Percentiles rank a stretch among this genome's conserved stretches.
These are phyloP conservation scores for Colletotrichum sansevieriae DNA, from an alignment of 2,329 filamentous ascomycete genomes.

Conservation along the genomic window DNA sequence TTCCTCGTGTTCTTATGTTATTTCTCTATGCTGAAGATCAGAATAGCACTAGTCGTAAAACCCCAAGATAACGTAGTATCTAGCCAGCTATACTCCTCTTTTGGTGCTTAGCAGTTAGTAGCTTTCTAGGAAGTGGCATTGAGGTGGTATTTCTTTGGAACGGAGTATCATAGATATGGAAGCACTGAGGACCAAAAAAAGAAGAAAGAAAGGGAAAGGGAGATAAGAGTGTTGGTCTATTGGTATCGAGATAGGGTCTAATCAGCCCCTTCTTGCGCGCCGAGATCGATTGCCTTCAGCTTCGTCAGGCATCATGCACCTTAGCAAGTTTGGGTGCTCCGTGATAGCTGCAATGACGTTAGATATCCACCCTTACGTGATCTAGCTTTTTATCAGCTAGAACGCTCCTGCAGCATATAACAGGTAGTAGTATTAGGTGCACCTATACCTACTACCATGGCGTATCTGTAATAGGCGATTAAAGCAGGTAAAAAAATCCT, in stretches of 20 bases:
- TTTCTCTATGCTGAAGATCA: not conserved
- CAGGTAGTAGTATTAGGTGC: no score
- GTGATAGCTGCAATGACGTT: no score
- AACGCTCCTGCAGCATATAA: no score
- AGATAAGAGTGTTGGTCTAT: not conserved
- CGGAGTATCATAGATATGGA: not conserved
- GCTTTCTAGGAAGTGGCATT: not conserved
- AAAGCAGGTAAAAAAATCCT: no score
- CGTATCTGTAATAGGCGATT: no score
- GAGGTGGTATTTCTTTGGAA: not conserved
- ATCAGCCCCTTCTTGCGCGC: conserved; percentile 1
- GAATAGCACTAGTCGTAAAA: not conserved
- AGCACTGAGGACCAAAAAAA: not conserved
- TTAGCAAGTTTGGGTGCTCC: no score
- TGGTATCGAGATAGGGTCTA: not conserved
- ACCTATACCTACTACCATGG: no score
- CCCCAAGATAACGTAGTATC: not conserved
- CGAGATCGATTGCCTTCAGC: not conserved
- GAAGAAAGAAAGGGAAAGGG: not conserved
- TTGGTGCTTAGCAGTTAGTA: not conserved
- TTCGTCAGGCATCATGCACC: not conserved
- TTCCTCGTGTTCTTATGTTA: not conserved
- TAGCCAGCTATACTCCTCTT: not conserved
- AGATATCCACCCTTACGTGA: no score
- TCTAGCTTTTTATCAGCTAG: no score